A percentile compares a stretch with the other conserved stretches of the same genome.
Evolutionary conservation across 73 alveolate species (phyloP).

Genomic region (Paramecium biaurelia): DNA sequence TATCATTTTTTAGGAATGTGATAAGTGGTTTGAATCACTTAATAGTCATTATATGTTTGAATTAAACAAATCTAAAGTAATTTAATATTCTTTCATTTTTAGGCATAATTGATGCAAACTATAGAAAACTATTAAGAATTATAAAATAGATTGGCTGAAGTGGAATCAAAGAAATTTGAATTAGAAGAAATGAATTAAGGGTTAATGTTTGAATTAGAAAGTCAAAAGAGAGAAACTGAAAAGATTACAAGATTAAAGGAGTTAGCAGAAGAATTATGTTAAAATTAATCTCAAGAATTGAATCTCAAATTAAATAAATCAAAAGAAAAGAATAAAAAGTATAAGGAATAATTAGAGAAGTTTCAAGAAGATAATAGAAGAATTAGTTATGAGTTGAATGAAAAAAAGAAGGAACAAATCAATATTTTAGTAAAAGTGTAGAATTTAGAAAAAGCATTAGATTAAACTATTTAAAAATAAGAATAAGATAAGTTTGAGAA

Average conservation of each 20-base stretch:
- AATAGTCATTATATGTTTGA: conserved; percentile 19
- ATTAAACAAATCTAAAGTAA: not conserved
- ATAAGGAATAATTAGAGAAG: not conserved
- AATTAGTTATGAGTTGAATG: not conserved
- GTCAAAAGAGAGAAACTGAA: not conserved
- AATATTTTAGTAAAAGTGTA: not conserved
- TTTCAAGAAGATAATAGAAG: not conserved
- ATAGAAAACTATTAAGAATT: not conserved
- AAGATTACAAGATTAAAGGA: not conserved
- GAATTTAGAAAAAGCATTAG: conserved; percentile 13
- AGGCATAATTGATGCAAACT: conserved; percentile 3
- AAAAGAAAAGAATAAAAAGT: not conserved
- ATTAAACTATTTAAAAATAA: not conserved
- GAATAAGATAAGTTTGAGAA: not conserved
- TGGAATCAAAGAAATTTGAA: conserved; percentile 6
- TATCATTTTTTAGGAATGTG: not conserved
- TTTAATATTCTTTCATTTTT: not conserved
- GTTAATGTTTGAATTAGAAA: not conserved
- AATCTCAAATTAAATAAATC: not conserved
- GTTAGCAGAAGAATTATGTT: not conserved
- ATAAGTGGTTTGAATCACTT: conserved; percentile 4
- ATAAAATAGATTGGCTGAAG: conserved; percentile 10
- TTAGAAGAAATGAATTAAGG: not conserved
- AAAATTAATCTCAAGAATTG: not conserved
- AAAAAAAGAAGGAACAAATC: conserved; percentile 13